A percentile compares a stretch with the other conserved stretches of the same genome.
These are phyloP conservation scores for Ceratobasidium theobromae DNA, from an alignment of 1,284 basidiomycete species.

Conservation along the genomic window DNA sequence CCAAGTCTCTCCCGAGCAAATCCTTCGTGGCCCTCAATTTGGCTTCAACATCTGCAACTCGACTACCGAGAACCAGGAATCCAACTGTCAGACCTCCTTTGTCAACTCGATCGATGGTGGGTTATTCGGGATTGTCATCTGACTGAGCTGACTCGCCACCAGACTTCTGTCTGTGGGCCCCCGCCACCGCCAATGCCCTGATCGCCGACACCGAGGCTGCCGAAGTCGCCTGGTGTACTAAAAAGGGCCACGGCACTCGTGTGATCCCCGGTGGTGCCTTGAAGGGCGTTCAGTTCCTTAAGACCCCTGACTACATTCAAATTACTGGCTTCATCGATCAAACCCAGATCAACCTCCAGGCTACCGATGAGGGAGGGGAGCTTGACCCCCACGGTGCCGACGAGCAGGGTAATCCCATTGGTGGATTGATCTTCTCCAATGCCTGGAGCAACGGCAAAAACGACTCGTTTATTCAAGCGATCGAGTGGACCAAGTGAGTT, in stretches of 20 bases:
- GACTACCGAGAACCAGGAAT: constrained; percentile 40
- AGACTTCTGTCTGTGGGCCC: constrained; percentile 39
- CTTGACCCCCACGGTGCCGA: constrained; percentile 40
- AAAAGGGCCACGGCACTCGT: constrained; percentile 41
- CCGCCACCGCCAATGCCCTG: constrained; percentile 39
- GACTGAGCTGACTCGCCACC: constrained; percentile 31
- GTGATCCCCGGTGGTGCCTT: constrained; percentile 40
- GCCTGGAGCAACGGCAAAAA: constrained; percentile 41
- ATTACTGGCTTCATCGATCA: constrained; percentile 42
- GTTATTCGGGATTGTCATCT: not conserved
- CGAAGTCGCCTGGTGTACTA: constrained; percentile 48
- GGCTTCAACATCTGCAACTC: constrained; percentile 43
- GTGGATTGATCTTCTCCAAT: constrained; percentile 47
- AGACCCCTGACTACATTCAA: constrained; percentile 43
- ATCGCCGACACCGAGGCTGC: constrained; percentile 46
- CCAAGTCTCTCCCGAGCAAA: constrained; percentile 30
- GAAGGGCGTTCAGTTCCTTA: constrained; percentile 41
- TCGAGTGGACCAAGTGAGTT: constrained; percentile 43
- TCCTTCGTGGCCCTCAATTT: constrained; percentile 33
- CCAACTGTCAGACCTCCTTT: constrained; percentile 41
- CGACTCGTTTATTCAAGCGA: constrained; percentile 40
- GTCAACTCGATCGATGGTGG: constrained; percentile 29
- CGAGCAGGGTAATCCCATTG: constrained; percentile 46
- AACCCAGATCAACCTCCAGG: constrained; percentile 39
- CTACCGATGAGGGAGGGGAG: constrained; percentile 36